phyloP scores from a whole-genome alignment of 352 stramenopile genomes.

The Globisporangium cederbergense region DNA sequence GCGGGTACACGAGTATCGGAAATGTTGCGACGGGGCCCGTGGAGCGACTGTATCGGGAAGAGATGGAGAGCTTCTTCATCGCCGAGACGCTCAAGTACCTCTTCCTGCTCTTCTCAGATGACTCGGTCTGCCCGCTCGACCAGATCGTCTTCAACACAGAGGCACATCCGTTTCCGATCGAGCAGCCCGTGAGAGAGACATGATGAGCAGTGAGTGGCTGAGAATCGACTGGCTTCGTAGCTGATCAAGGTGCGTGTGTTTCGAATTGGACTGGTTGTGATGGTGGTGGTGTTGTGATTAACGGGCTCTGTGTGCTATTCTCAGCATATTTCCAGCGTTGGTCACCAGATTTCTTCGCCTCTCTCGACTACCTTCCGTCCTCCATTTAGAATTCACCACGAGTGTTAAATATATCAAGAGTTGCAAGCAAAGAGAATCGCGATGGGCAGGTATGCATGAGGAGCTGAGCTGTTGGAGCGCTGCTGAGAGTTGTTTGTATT shows the following conservation, averaged over 20 bases:
- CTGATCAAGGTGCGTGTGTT: background rate
- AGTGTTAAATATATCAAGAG: background rate
- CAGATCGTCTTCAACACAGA: constrained; percentile 90
- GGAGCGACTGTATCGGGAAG: constrained; percentile 46
- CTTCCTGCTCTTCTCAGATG: constrained; percentile 88
- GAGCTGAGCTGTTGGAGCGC: background rate
- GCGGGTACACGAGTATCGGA: constrained; percentile 60
- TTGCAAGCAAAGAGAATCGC: background rate
- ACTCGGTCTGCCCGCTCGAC: constrained; percentile 75
- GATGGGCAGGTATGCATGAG: background rate
- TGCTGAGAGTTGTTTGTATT: background rate
- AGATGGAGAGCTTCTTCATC: constrained; percentile 92
- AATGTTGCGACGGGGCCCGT: constrained; percentile 52
- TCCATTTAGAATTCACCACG: background rate
- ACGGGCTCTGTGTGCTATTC: background rate
- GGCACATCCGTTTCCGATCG: constrained; percentile 77
- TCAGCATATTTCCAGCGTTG: background rate
- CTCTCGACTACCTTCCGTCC: background rate
- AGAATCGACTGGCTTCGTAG: background rate
- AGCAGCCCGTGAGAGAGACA: background rate
- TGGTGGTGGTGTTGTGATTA: background rate
- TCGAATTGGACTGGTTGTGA: background rate
- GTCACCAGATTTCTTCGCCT: background rate
- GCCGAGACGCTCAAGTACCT: constrained; percentile 94
- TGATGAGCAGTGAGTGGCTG: background rate